Percentiles rank a stretch among this genome's conserved stretches.
Evolutionary conservation across 2,329 filamentous ascomycete species (phyloP).

Genomic region (Sporothrix pseudoabietina): DNA sequence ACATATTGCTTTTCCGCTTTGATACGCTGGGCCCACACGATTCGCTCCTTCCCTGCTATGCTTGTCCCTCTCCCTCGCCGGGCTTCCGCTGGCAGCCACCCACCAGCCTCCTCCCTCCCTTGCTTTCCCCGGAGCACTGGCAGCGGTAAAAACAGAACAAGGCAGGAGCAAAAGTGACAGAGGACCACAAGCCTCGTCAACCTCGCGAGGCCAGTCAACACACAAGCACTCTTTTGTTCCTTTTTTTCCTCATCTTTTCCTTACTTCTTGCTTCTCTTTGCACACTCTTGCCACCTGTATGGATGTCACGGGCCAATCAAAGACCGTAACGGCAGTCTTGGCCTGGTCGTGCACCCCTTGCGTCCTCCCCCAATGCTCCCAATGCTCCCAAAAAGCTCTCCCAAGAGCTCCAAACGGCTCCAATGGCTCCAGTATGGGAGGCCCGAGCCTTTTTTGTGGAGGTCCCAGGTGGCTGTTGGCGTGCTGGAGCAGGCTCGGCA

Average conservation of each 20-base stretch:
- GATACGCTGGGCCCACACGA: background rate
- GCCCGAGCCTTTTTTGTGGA: constrained; percentile 23
- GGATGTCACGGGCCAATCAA: constrained; percentile 21
- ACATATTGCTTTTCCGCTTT: no score
- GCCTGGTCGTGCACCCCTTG: background rate
- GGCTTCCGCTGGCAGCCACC: constrained; percentile 5
- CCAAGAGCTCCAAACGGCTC: background rate
- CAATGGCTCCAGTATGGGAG: constrained; percentile 3
- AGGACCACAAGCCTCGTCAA: background rate
- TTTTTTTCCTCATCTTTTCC: background rate
- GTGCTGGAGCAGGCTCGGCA: background rate
- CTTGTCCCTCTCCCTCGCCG: background rate
- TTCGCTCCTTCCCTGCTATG: background rate
- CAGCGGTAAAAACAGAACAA: background rate
- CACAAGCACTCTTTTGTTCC: background rate
- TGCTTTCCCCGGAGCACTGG: background rate
- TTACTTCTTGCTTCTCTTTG: background rate
- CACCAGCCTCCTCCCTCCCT: constrained; percentile 2
- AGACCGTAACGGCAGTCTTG: background rate
- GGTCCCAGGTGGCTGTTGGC: background rate
- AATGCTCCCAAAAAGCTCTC: background rate
- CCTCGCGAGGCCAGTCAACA: background rate
- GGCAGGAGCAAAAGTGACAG: background rate
- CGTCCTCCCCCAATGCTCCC: background rate
- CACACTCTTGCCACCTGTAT: background rate